A percentile compares a stretch with the other conserved stretches of the same genome.
Conservation (phyloP, 1,284 basidiomycete species). For the Ustilago xerochloae region DNA sequence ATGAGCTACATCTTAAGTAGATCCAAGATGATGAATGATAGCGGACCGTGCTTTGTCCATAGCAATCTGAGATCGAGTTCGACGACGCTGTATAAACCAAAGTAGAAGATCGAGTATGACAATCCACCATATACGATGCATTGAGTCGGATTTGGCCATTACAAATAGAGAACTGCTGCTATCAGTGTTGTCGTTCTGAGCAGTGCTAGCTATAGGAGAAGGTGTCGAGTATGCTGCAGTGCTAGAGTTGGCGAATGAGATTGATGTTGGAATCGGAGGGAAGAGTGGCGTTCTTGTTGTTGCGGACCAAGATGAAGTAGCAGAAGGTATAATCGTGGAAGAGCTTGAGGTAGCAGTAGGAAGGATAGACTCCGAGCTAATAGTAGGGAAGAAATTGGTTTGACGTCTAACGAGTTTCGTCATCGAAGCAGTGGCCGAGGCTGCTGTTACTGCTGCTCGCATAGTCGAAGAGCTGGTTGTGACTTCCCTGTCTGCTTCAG, state of each 20-base stretch:
- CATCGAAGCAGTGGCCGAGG: slow-evolving; percentile 5
- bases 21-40: background rate
- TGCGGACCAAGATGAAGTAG: background rate
- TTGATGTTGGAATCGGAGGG: background rate
- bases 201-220: background rate
- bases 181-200: background rate
- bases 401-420: slow-evolving; percentile 15
- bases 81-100: slow-evolving; percentile 29
- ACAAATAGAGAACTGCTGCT: background rate
- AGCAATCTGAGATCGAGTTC: slow-evolving; percentile 13
- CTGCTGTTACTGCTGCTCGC: background rate
- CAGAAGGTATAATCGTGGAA: background rate
- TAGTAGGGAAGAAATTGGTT: slow-evolving; percentile 12
- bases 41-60: slow-evolving; percentile 3
- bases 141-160: slow-evolving; percentile 1
- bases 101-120: slow-evolving; percentile 18
- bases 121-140: slow-evolving; percentile 33
- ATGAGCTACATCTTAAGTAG: background rate
- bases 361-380: background rate
- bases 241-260: background rate
- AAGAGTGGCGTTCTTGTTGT: background rate
- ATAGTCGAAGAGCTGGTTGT: background rate
- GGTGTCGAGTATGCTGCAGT: background rate
- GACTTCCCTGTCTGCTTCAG: background rate
- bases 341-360: background rate